phyloP scores from a whole-genome alignment of 257 asterid genomes.

The Penstemon davidsonii region DNA sequence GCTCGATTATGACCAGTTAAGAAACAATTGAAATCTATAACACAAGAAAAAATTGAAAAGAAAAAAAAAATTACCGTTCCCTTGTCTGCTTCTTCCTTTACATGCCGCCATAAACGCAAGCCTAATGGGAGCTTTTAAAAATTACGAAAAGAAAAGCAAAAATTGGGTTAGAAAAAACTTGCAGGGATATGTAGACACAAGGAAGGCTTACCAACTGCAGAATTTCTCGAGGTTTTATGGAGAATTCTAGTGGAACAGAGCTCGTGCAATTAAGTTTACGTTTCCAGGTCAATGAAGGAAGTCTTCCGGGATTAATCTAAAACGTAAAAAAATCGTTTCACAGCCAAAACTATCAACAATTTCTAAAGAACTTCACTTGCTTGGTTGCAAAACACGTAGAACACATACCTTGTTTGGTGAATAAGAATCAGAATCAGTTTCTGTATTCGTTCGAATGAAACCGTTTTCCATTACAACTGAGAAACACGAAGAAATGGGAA shows the following conservation, averaged over 20 bases:
- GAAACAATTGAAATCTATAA: neutral
- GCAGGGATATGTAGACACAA: neutral
- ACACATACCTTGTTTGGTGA: constrained; percentile 14
- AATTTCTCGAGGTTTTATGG: constrained; percentile 38
- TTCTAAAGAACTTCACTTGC: neutral
- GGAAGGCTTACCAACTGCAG: constrained; percentile 44
- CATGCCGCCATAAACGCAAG: constrained; percentile 37
- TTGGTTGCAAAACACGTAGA: neutral
- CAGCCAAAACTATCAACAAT: neutral
- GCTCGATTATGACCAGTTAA: neutral
- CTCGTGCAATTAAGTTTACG: constrained; percentile 47
- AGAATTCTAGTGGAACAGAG: constrained; percentile 31
- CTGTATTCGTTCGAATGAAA: constrained; percentile 9
- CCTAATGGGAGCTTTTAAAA: constrained; percentile 47
- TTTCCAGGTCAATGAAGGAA: constrained; percentile 68
- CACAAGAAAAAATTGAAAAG: neutral
- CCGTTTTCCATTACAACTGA: constrained; percentile 21
- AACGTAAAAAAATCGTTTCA: neutral
- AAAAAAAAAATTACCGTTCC: constrained; percentile 37
- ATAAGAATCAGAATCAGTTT: constrained; percentile 12
- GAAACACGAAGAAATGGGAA: neutral
- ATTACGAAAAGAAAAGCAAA: constrained; percentile 9
- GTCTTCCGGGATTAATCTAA: constrained; percentile 48
- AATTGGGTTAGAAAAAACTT: neutral
- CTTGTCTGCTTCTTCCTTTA: constrained; percentile 42